phyloP scores from a whole-genome alignment of 192 early-diverging fungal genomes.

The Lobosporangium transversale region DNA sequence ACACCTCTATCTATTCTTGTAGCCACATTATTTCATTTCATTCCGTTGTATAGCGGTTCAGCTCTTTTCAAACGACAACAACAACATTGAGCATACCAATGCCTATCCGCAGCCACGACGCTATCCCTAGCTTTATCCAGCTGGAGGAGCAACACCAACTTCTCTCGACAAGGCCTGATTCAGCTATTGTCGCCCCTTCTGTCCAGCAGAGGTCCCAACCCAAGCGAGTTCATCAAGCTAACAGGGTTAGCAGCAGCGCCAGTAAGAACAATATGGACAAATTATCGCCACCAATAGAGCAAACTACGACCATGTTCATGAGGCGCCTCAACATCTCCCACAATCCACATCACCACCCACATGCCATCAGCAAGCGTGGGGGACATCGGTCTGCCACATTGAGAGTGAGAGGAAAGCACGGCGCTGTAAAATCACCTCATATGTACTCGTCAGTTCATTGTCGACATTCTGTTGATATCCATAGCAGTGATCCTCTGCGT shows the following conservation, averaged over 20 bases:
- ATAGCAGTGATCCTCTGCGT: too few relatives aligned
- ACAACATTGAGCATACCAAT: not conserved
- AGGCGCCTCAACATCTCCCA: constrained; percentile 15
- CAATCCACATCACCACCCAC: not conserved
- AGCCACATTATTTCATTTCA: too few relatives aligned
- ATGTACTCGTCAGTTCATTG: constrained; percentile 2
- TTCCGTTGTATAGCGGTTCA: not conserved
- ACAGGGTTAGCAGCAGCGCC: too few relatives aligned
- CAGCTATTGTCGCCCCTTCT: not conserved
- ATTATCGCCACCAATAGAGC: not conserved
- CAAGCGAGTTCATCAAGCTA: not conserved
- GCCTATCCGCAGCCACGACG: constrained; percentile 6
- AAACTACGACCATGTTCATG: constrained; percentile 16
- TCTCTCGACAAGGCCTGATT: not conserved
- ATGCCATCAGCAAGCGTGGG: constrained; percentile 7
- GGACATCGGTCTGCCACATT: constrained; percentile 13
- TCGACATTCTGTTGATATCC: not conserved
- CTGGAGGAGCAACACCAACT: constrained; percentile 11
- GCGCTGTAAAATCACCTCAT: constrained; percentile 13
- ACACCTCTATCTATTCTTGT: not conserved
- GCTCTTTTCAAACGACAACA: not conserved
- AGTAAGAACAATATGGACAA: not conserved
- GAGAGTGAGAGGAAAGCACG: constrained; percentile 29
- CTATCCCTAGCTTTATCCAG: constrained; percentile 44
- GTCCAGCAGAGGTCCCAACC: not conserved